A percentile compares a stretch with the other conserved stretches of the same genome.
Conservation (phyloP, 2,329 filamentous ascomycete genomes). For the Sclerotinia glacialis region DNA sequence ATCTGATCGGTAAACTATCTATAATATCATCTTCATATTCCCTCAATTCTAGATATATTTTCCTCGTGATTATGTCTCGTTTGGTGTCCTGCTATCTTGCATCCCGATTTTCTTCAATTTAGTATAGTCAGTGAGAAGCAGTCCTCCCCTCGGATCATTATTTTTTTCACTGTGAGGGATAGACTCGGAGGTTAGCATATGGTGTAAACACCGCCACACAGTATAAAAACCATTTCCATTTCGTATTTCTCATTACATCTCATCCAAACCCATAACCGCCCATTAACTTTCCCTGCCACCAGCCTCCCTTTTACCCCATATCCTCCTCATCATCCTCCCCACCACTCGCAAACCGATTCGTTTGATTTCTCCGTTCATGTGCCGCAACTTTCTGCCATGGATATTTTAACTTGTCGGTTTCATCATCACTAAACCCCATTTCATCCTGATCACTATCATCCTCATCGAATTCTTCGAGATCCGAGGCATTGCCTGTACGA, state of each 20-base stretch:
- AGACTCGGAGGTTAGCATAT: neutral
- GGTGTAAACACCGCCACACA: neutral
- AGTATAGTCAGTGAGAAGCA: too few relatives aligned
- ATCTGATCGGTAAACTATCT: too few relatives aligned
- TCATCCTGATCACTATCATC: slow-evolving; percentile 32
- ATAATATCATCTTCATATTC: too few relatives aligned
- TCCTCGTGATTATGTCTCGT: neutral
- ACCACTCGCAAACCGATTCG: neutral
- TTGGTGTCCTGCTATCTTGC: neutral
- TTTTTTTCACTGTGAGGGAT: neutral
- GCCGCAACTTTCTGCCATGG: slow-evolving; percentile 30
- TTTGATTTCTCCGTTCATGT: slow-evolving; percentile 2
- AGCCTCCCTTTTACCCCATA: neutral
- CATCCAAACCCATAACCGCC: neutral
- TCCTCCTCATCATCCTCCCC: slow-evolving; percentile 5
- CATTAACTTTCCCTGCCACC: neutral
- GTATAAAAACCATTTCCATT: neutral
- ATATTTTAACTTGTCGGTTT: slow-evolving; percentile 31
- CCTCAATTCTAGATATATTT: neutral
- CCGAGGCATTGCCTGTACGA: slow-evolving; percentile 42
- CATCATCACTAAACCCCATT: slow-evolving; percentile 34
- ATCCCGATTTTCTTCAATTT: neutral
- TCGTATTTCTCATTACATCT: neutral
- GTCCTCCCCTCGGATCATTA: neutral
- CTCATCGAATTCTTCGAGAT: slow-evolving; percentile 37